Percentiles rank a stretch among this genome's conserved stretches.
Conservation (phyloP, 148 eudicot species). For the Mesembryanthemum crystallinum region DNA sequence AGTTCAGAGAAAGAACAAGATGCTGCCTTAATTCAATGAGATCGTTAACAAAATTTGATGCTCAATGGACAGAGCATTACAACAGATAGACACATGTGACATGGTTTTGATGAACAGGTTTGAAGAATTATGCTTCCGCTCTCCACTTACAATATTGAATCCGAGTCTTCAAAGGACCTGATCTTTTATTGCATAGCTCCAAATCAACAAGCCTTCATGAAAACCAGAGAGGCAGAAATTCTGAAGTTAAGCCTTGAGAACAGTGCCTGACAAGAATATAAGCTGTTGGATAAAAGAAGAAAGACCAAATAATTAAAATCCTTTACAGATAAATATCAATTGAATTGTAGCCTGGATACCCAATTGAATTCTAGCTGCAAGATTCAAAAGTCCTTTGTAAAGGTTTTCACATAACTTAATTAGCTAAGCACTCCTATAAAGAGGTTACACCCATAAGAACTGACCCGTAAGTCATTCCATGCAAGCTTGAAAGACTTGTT, state of each 20-base stretch:
- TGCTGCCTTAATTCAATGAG: neutral
- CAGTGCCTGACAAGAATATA: neutral
- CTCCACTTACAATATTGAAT: neutral
- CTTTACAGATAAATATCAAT: neutral
- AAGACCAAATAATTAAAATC: neutral
- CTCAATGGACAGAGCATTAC: neutral
- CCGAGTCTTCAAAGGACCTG: neutral
- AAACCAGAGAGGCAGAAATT: neutral
- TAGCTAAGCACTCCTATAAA: neutral
- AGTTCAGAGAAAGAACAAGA: neutral
- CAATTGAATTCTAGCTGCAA: neutral
- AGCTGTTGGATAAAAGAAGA: neutral
- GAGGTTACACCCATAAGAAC: too few relatives aligned
- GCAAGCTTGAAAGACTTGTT: too few relatives aligned
- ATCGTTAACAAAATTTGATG: neutral
- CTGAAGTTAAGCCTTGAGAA: neutral
- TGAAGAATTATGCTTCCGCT: neutral
- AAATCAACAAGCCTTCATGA: neutral
- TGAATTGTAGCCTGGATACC: neutral
- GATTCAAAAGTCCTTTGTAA: neutral
- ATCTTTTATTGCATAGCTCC: neutral
- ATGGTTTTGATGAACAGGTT: neutral
- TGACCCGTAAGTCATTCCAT: too few relatives aligned
- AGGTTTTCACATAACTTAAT: neutral
- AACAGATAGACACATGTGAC: conserved; percentile 8